Conservation (phyloP, 2,329 filamentous ascomycete genomes). For the Daldinia eschscholtzii region DNA sequence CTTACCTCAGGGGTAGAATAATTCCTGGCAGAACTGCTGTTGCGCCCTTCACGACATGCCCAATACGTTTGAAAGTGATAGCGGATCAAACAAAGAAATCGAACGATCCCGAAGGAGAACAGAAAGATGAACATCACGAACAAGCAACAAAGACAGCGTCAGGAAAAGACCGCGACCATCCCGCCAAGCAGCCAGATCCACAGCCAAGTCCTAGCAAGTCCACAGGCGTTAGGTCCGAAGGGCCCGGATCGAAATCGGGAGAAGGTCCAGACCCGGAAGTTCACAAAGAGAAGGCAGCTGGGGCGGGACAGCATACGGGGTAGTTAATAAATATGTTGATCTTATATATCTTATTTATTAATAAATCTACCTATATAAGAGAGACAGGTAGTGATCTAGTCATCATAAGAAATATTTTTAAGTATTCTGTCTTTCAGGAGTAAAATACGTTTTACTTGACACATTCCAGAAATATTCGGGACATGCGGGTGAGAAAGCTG, state of each 20-base stretch:
- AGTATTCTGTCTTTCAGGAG: not conserved
- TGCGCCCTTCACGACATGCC: constrained; percentile 17
- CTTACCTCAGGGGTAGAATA: not conserved
- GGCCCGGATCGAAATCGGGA: constrained; percentile 50
- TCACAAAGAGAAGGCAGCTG: constrained; percentile 27
- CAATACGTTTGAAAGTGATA: not conserved
- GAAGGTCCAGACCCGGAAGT: constrained; percentile 27
- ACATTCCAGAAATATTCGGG: constrained; percentile 16
- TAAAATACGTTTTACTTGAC: not conserved
- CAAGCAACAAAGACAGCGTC: constrained; percentile 39
- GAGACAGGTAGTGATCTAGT: not conserved
- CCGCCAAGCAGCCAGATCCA: constrained; percentile 49
- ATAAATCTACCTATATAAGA: not conserved
- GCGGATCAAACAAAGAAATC: constrained; percentile 36
- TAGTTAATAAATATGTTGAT: not conserved
- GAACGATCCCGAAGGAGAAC: constrained; percentile 34
- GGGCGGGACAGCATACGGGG: constrained; percentile 18
- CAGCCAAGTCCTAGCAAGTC: constrained; percentile 48
- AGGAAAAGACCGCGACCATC: constrained; percentile 46
- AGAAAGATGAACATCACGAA: constrained; percentile 39
- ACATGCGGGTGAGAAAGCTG: constrained; percentile 13
- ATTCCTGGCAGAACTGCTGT: not conserved
- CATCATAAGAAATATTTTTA: not conserved
- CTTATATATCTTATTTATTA: not conserved
- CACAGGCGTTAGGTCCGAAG: constrained; percentile 50